phyloP scores from a whole-genome alignment of 805 yeast species.

The Teunomyces barrocoloradensis region DNA sequence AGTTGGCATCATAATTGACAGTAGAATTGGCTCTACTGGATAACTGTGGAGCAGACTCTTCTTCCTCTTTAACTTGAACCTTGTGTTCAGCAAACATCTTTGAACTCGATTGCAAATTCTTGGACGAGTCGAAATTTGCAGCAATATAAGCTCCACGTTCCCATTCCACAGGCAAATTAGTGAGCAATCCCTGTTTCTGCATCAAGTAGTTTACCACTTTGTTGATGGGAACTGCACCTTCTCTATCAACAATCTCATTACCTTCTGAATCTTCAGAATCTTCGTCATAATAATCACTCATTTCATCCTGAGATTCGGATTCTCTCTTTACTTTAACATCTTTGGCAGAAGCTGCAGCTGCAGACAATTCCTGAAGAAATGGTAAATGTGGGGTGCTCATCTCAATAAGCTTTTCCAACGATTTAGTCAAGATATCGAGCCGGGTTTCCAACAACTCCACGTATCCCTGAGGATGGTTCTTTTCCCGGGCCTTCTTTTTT shows the following conservation, averaged over 20 bases:
- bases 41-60: conserved; percentile 1
- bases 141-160: conserved; percentile 44
- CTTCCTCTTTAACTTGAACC: conserved; percentile 9
- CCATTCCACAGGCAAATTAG: conserved; percentile 44
- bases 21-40: not conserved
- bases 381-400: conserved; percentile 23
- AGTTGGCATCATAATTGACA: not conserved
- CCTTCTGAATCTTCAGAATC: conserved; percentile 8
- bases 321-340: not conserved
- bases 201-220: conserved; percentile 45
- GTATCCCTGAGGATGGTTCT: conserved; percentile 56
- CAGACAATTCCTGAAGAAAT: conserved; percentile 20
- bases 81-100: conserved; percentile 35
- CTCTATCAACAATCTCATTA: conserved; percentile 6
- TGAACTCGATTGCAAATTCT: conserved; percentile 24
- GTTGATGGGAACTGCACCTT: conserved; percentile 41
- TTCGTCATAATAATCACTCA: conserved; percentile 7
- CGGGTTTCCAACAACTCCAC: conserved; percentile 63
- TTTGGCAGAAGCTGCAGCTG: conserved; percentile 5
- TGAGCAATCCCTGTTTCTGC: conserved; percentile 37
- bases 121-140: conserved; percentile 28
- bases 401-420: conserved; percentile 43
- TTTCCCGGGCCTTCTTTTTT: conserved; percentile 52
- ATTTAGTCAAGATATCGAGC: conserved; percentile 48
- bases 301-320: conserved; percentile 5